Conservation (phyloP, 805 yeast species). For the Candida loeiensis region DNA sequence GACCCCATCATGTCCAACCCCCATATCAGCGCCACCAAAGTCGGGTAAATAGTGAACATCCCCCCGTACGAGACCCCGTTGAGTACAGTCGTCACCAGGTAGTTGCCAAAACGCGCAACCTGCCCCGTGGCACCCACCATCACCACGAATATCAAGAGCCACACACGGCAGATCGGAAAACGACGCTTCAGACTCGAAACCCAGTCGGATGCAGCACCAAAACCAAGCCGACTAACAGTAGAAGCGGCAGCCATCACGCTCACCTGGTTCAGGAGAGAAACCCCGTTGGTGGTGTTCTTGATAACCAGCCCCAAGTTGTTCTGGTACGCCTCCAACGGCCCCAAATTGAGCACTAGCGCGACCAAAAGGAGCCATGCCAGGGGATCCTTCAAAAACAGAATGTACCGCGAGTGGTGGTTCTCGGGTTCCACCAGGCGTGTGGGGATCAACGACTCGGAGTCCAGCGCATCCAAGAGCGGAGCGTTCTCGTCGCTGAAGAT, state of each 20-base stretch:
- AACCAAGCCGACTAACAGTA: conserved; percentile 60
- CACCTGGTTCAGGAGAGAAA: conserved; percentile 45
- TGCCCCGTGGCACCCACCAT: conserved; percentile 34
- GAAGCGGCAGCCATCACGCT: conserved; percentile 62
- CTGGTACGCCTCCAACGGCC: conserved; percentile 82
- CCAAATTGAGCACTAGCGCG: conserved; percentile 65
- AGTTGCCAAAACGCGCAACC: conserved; percentile 7
- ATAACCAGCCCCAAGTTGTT: conserved; percentile 78
- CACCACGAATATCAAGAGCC: conserved; percentile 28
- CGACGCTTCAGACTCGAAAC: conserved; percentile 31
- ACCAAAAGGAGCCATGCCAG: conserved; percentile 62
- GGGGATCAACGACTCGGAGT: conserved; percentile 23
- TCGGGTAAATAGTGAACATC: conserved; percentile 80
- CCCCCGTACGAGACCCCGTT: conserved; percentile 80
- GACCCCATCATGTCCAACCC: conserved; percentile 87
- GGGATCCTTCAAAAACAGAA: conserved; percentile 46
- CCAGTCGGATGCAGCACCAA: conserved; percentile 70
- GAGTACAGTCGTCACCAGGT: conserved; percentile 37
- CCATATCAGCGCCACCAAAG: conserved; percentile 79
- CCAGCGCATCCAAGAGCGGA: conserved; percentile 22
- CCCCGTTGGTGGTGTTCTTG: conserved; percentile 29
- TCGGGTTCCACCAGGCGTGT: conserved; percentile 33
- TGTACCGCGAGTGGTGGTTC: conserved; percentile 32
- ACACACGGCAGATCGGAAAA: conserved; percentile 30
- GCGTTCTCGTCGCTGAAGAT: conserved; percentile 35